Conservation (phyloP, 148 eudicot genomes). For the Persicaria tinctoria region DNA sequence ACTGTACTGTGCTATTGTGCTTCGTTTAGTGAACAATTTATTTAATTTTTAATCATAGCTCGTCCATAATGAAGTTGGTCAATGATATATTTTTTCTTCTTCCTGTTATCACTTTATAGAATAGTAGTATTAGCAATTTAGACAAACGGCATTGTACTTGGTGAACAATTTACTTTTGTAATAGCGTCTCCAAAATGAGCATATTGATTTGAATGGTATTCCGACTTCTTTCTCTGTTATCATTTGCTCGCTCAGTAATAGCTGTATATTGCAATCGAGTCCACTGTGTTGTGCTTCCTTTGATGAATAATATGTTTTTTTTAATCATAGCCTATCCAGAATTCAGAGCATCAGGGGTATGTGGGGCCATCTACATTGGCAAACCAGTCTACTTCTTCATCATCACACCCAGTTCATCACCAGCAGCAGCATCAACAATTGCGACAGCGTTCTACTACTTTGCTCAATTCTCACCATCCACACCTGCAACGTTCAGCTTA, state of each 20-base stretch:
- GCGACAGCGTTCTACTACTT: constrained; percentile 50
- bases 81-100: not conserved
- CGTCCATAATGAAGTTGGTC: not conserved
- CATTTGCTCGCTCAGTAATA: too few relatives aligned
- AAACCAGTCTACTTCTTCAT: constrained; percentile 44
- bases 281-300: not conserved
- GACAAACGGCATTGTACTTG: too few relatives aligned
- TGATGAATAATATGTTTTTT: constrained; percentile 4
- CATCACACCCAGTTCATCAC: constrained; percentile 46
- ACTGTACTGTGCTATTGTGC: too few relatives aligned
- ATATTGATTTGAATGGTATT: too few relatives aligned
- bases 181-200: too few relatives aligned
- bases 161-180: too few relatives aligned
- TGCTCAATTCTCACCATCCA: constrained; percentile 43
- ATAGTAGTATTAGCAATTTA: not conserved
- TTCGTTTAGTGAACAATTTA: too few relatives aligned
- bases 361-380: constrained; percentile 39
- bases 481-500: constrained; percentile 52
- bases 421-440: constrained; percentile 45
- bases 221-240: too few relatives aligned
- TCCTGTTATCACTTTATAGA: not conserved
- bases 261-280: too few relatives aligned
- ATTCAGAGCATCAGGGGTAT: constrained; percentile 62
- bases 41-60: not conserved
- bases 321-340: constrained; percentile 48